A percentile compares a stretch with the other conserved stretches of the same genome.
These are phyloP conservation scores for Cenchrus purpureus DNA, from an alignment of 176 grass and related monocot genomes.

Conservation along the genomic window DNA sequence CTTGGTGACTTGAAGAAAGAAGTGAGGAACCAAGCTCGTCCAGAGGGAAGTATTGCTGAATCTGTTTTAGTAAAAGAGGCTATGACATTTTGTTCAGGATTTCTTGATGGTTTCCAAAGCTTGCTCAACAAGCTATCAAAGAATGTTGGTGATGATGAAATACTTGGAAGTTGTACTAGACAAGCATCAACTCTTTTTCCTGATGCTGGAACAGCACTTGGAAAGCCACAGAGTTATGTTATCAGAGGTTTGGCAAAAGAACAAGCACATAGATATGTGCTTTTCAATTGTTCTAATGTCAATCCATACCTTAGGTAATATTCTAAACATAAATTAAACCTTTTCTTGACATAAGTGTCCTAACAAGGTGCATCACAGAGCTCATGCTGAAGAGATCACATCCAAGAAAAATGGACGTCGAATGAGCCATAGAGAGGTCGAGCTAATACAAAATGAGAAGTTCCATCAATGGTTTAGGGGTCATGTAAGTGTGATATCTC, in stretches of 20 bases:
- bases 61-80: background rate
- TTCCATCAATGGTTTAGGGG: slow-evolving; percentile 24
- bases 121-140: background rate
- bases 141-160: background rate
- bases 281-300: slow-evolving; percentile 34
- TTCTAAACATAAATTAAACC: background rate
- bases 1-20: background rate
- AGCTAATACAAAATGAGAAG: slow-evolving; percentile 8
- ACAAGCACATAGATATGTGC: slow-evolving; percentile 36
- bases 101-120: background rate
- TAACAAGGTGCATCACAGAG: background rate
- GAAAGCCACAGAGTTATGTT: slow-evolving; percentile 5
- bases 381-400: slow-evolving; percentile 18
- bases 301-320: slow-evolving; percentile 30
- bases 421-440: background rate
- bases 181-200: background rate
- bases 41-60: background rate
- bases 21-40: background rate
- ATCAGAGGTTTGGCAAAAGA: slow-evolving; percentile 6
- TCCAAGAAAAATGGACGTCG: background rate
- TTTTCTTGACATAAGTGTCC: background rate
- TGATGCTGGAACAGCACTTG: background rate
- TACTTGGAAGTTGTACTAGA: background rate
- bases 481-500: slow-evolving; percentile 18
- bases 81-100: background rate